Evolutionary conservation across 129 eudicot species (phyloP).

Genomic region (Oenanthe sinensis): DNA sequence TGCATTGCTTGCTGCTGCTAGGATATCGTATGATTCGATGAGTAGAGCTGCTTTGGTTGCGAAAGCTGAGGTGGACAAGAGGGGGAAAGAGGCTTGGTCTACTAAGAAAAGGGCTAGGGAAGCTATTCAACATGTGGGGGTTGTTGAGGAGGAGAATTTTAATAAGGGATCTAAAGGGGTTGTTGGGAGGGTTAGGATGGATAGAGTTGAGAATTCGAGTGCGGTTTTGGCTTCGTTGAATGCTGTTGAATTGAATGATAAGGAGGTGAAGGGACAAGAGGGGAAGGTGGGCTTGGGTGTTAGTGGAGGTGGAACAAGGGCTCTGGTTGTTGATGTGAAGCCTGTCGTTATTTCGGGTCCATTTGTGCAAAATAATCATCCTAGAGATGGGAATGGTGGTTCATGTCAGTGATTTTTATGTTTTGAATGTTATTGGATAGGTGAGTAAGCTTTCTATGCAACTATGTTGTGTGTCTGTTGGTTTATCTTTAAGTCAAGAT

Average conservation of each 20-base stretch:
- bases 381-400: conserved; percentile 21
- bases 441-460: conserved; percentile 5
- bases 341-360: conserved; percentile 9
- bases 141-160: conserved; percentile 23
- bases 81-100: conserved; percentile 50
- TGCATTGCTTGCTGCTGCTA: conserved; percentile 51
- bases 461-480: not conserved
- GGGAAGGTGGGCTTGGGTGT: conserved; percentile 3
- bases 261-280: conserved; percentile 14
- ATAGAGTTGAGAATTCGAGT: conserved; percentile 34
- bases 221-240: conserved; percentile 52
- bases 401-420: conserved; percentile 11
- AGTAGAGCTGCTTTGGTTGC: conserved; percentile 49
- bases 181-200: conserved; percentile 7
- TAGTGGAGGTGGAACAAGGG: conserved; percentile 4
- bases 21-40: conserved; percentile 45
- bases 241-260: conserved; percentile 62
- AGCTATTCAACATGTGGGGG: conserved; percentile 50
- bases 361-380: conserved; percentile 18
- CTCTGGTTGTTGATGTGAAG: conserved; percentile 12
- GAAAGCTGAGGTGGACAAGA: conserved; percentile 44
- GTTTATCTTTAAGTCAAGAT: not conserved
- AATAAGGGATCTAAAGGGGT: not conserved
- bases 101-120: conserved; percentile 61
- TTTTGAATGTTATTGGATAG: conserved; percentile 7